phyloP scores from a whole-genome alignment of 1,139 yeast genomes.

The Eremothecium cymbalariae region DNA sequence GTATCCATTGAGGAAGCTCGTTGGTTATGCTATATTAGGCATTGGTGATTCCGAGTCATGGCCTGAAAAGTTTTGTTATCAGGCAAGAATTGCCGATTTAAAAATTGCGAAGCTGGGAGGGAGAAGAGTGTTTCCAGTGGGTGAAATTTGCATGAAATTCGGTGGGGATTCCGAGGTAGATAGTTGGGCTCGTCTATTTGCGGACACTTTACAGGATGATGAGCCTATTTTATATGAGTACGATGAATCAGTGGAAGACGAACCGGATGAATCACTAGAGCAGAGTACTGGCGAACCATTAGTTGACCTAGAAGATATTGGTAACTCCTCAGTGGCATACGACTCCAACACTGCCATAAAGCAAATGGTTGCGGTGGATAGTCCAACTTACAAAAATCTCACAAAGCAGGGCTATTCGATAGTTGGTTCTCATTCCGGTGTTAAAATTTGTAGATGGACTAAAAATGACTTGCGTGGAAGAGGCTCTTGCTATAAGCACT shows the following conservation, averaged over 20 bases:
- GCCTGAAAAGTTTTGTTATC: slow-evolving; percentile 83
- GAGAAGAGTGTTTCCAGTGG: slow-evolving; percentile 73
- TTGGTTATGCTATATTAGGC: slow-evolving; percentile 82
- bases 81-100: slow-evolving; percentile 66
- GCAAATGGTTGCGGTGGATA: slow-evolving; percentile 83
- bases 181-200: slow-evolving; percentile 60
- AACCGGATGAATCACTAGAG: slow-evolving; percentile 33
- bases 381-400: slow-evolving; percentile 81
- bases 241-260: slow-evolving; percentile 42
- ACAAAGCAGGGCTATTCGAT: slow-evolving; percentile 91
- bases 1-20: slow-evolving; percentile 55
- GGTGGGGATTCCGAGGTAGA: slow-evolving; percentile 53
- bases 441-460: slow-evolving; percentile 93
- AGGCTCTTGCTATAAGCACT: slow-evolving; percentile 89
- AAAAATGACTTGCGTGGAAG: slow-evolving; percentile 89
- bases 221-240: slow-evolving; percentile 52
- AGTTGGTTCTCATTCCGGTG: slow-evolving; percentile 93
- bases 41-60: slow-evolving; percentile 83
- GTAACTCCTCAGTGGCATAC: slow-evolving; percentile 40
- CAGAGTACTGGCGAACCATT: slow-evolving; percentile 36
- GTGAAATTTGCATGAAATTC: slow-evolving; percentile 74
- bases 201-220: slow-evolving; percentile 54
- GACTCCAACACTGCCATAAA: slow-evolving; percentile 41
- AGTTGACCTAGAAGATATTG: slow-evolving; percentile 85
- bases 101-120: slow-evolving; percentile 79